Percentiles rank a stretch among this genome's conserved stretches.
Conservation (phyloP, 306 rosid species). For the Elaeagnus macrophylla region DNA sequence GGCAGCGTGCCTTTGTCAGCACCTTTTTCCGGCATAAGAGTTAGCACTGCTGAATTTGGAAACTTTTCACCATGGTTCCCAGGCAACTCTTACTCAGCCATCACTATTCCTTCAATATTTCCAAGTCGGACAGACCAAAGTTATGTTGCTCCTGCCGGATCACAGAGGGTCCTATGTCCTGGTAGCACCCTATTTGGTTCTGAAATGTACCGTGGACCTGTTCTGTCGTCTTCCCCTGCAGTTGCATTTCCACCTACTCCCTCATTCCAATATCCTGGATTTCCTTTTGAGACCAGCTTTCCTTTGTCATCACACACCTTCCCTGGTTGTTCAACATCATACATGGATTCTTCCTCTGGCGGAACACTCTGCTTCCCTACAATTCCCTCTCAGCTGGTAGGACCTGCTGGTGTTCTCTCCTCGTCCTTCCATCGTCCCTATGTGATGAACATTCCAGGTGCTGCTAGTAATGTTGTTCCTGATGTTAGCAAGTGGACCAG, state of each 20-base stretch:
- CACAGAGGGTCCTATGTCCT: constrained; percentile 49
- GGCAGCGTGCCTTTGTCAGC: constrained; percentile 36
- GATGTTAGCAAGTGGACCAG: constrained; percentile 57
- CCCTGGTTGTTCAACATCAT: constrained; percentile 39
- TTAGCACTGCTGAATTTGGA: constrained; percentile 46
- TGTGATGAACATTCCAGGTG: constrained; percentile 41
- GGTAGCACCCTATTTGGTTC: constrained; percentile 43
- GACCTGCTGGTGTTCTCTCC: constrained; percentile 45
- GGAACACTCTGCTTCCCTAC: constrained; percentile 53
- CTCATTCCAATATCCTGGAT: constrained; percentile 46
- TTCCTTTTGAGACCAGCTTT: constrained; percentile 50
- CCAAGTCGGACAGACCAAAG: constrained; percentile 48
- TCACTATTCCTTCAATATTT: constrained; percentile 48
- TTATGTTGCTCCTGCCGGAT: constrained; percentile 48
- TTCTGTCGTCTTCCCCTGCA: constrained; percentile 58
- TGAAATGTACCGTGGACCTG: constrained; percentile 45
- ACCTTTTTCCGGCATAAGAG: constrained; percentile 40
- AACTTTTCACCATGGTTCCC: constrained; percentile 56
- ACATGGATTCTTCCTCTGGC: constrained; percentile 48
- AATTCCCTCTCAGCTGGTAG: constrained; percentile 45
- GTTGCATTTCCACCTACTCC: constrained; percentile 40
- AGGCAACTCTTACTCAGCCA: constrained; percentile 54
- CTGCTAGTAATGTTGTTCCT: constrained; percentile 36
- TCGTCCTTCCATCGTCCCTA: constrained; percentile 48
- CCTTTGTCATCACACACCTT: constrained; percentile 48